Evolutionary conservation across 2,329 filamentous ascomycete genomes (phyloP).

Genomic region (Fusarium robinianum): DNA sequence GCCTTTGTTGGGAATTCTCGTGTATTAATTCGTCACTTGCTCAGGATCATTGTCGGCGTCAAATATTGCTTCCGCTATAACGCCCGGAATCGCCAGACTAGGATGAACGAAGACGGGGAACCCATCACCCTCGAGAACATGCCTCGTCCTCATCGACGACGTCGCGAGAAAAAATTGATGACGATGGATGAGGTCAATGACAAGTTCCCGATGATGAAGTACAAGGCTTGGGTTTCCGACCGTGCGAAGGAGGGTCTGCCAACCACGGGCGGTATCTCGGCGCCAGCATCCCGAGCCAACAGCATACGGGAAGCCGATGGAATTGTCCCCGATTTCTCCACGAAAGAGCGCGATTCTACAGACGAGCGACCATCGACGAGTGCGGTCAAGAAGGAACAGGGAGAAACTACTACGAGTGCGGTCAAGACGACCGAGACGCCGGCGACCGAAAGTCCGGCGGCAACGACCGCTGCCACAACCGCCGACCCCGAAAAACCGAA

Average conservation of each 20-base stretch:
- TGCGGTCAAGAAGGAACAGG: slow-evolving; percentile 17
- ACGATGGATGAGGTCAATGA: slow-evolving; percentile 99
- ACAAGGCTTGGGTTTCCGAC: slow-evolving; percentile 89
- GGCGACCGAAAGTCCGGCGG: slow-evolving; percentile 25
- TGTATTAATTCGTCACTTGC: slow-evolving; percentile 30
- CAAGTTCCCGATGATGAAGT: slow-evolving; percentile 93
- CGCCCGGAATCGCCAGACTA: slow-evolving; percentile 81
- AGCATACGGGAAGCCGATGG: slow-evolving; percentile 73
- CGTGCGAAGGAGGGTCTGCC: slow-evolving; percentile 84
- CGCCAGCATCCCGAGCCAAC: slow-evolving; percentile 71
- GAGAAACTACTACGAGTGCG: slow-evolving; percentile 25
- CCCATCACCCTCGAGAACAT: slow-evolving; percentile 86
- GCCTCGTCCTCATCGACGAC: slow-evolving; percentile 80
- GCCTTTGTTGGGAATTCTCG: slow-evolving; percentile 55
- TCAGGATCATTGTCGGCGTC: slow-evolving; percentile 97
- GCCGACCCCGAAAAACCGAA: slow-evolving; percentile 33
- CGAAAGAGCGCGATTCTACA: slow-evolving; percentile 52
- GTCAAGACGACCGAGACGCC: slow-evolving; percentile 11
- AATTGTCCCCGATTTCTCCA: slow-evolving; percentile 50
- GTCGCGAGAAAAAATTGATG: slow-evolving; percentile 98
- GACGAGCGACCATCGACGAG: slow-evolving; percentile 46
- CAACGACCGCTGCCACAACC: slow-evolving; percentile 20
- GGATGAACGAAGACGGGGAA: slow-evolving; percentile 79
- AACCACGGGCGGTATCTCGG: slow-evolving; percentile 80
- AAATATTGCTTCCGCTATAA: slow-evolving; percentile 99